Evolutionary conservation across 1,139 yeast genomes (phyloP), one percentile per base, ranked within the genome.

Genomic region (Kluyveromyces marxianus): DNA sequence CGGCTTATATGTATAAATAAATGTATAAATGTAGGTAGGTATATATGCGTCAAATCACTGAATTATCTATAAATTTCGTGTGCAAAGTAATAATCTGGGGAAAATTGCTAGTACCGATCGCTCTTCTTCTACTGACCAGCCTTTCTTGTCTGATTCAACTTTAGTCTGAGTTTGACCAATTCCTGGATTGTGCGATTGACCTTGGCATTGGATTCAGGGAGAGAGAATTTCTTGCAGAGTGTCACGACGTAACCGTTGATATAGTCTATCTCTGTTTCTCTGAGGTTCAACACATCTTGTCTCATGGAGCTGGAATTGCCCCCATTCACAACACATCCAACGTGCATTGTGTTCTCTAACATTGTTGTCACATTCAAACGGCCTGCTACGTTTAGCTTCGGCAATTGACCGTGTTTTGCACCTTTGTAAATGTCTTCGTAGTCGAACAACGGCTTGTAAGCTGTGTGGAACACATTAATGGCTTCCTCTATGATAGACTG

Each of bases 291-390:
- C 1, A 84, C 73, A 57, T 90, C 97, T 54, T 85, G 88, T 56
- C 95, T 74, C 97, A 90, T 92, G 2, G 96, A 86, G 6, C 94
- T 80, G 44, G 83, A 78, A 65, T 89, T 92, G 41, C 71, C 63
- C 0, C 76, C 72, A 26, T 72, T 65, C 36, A 79, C 69, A 7
- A 76, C 75, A 3, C 73, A 65, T 4, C 70, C 71, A 21, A 65
- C 69, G 24, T 69, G 50, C 4, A 83, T 83, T 3, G 72, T 62
- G 29, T 55, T 54, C 1, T 69, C 62, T 25, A 75, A 57, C 52
- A 85, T 65, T 21, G 77, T 58, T 2, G 70, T 69, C 1, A 68
- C 65, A 48, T 72, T 67, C 37, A 83, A 60, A 54, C 61, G 41
- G 60, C 63, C 45, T 50, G 52, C 51, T 2, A 63, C 54, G n/a